A percentile compares a stretch with the other conserved stretches of the same genome.
Evolutionary conservation across 1,139 yeast genomes (phyloP).

Genomic region (Pichiaceae sp.): DNA sequence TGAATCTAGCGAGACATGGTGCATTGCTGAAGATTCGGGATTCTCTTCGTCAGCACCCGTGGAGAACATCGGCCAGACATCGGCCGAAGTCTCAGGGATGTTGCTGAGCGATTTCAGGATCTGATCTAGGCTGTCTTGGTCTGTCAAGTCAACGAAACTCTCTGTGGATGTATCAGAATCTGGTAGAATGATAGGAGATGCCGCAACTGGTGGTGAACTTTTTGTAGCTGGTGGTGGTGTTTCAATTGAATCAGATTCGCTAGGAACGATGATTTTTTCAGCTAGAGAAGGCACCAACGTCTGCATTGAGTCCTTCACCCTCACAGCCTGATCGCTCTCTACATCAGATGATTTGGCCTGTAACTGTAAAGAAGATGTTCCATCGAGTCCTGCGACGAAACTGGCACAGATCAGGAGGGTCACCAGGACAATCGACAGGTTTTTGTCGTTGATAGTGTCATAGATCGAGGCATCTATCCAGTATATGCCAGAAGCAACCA

Average conservation of each 20-base stretch:
- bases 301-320: slow-evolving; percentile 6
- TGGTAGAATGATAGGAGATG: background rate
- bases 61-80: slow-evolving; percentile 7
- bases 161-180: background rate
- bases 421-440: background rate
- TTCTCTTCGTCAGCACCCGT: slow-evolving; percentile 1
- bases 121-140: slow-evolving; percentile 1
- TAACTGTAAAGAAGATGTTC: no score
- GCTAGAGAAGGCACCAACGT: slow-evolving; percentile 4
- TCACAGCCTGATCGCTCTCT: background rate
- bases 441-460: background rate
- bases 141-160: no score
- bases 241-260: background rate
- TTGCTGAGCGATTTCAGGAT: slow-evolving; percentile 6
- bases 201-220: background rate
- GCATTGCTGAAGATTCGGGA: slow-evolving; percentile 1
- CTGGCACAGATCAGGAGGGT: background rate
- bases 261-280: background rate
- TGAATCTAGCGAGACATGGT: slow-evolving; percentile 16
- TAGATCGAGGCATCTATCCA: background rate
- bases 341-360: no score
- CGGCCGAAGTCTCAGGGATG: slow-evolving; percentile 9
- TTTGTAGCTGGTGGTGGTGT: background rate
- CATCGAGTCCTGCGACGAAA: no score
- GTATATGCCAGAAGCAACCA: background rate